A percentile compares a stretch with the other conserved stretches of the same genome.
Conservation (phyloP, 192 early-diverging fungal species). For the Coemansia sp. region DNA sequence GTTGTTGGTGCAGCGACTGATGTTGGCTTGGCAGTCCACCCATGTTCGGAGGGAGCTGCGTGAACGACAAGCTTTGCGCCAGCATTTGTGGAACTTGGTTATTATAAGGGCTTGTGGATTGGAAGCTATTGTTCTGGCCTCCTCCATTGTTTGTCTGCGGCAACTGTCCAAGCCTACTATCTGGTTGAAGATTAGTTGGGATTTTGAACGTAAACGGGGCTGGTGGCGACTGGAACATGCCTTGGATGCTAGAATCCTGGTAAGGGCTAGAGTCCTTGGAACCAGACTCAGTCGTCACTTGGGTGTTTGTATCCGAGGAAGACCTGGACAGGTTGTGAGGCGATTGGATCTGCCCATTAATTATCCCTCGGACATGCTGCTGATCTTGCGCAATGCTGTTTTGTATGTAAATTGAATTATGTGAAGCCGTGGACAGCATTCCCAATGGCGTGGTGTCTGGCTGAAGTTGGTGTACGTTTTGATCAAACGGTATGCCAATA, state of each 20-base stretch:
- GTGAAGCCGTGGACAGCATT: neutral
- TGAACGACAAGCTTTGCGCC: neutral
- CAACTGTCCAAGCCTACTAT: neutral
- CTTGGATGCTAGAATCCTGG: neutral
- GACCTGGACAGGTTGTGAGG: neutral
- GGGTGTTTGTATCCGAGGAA: neutral
- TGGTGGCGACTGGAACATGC: conserved; percentile 11
- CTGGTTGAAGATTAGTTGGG: conserved; percentile 13
- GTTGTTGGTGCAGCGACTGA: neutral
- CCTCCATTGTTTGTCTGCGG: neutral
- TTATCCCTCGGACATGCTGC: neutral
- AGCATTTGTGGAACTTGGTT: neutral
- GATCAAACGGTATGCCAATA: neutral
- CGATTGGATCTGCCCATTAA: neutral
- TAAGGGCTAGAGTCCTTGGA: neutral
- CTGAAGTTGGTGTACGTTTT: neutral
- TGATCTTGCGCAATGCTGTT: neutral
- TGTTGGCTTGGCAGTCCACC: neutral
- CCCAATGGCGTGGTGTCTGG: neutral
- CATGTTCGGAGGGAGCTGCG: neutral
- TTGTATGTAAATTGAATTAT: conserved; percentile 1
- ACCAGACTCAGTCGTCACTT: neutral
- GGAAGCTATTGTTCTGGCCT: neutral
- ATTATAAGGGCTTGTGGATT: neutral
- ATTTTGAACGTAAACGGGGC: conserved; percentile 25